These are phyloP conservation scores for Fomitopsis pinicola DNA, from an alignment of 1,284 basidiomycete species.

Conservation along the genomic window DNA sequence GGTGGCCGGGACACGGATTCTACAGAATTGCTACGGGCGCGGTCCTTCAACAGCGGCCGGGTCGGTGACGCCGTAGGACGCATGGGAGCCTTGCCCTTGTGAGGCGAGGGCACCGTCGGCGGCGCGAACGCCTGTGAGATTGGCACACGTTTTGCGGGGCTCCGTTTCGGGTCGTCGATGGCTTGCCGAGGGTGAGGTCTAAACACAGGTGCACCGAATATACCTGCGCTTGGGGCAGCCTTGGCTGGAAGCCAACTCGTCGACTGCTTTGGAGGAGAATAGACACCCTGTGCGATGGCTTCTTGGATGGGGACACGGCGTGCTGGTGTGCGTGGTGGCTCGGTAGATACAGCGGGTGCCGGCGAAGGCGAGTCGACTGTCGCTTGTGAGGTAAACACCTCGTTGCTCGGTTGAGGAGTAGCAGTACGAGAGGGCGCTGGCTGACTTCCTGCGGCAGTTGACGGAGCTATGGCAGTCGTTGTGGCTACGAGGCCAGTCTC, in stretches of 20 bases:
- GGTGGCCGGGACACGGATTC: constrained; percentile 26
- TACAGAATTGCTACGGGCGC: constrained; percentile 30
- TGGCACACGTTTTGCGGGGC: constrained; percentile 55
- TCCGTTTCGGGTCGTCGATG: constrained; percentile 37
- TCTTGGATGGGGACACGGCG: constrained; percentile 53
- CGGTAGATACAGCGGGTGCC: constrained; percentile 30
- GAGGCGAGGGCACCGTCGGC: constrained; percentile 13
- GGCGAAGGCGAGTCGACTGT: constrained; percentile 2
- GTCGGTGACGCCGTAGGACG: constrained; percentile 11
- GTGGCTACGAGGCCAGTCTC: not conserved
- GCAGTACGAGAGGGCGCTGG: not conserved
- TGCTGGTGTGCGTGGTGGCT: constrained; percentile 50
- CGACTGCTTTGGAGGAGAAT: constrained; percentile 40
- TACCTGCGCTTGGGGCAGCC: not conserved
- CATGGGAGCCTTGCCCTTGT: constrained; percentile 14
- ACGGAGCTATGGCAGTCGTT: not conserved
- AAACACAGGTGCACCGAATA: constrained; percentile 25
- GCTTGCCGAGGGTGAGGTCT: constrained; percentile 20
- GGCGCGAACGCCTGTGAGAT: constrained; percentile 25
- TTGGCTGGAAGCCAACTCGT: not conserved
- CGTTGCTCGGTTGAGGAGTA: not conserved
- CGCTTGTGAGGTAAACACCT: not conserved
- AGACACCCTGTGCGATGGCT: constrained; percentile 42
- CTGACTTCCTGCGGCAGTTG: not conserved
- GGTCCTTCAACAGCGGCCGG: constrained; percentile 11